phyloP scores from a whole-genome alignment of 805 yeast genomes.

The Zygotorulaspora danielsina region DNA sequence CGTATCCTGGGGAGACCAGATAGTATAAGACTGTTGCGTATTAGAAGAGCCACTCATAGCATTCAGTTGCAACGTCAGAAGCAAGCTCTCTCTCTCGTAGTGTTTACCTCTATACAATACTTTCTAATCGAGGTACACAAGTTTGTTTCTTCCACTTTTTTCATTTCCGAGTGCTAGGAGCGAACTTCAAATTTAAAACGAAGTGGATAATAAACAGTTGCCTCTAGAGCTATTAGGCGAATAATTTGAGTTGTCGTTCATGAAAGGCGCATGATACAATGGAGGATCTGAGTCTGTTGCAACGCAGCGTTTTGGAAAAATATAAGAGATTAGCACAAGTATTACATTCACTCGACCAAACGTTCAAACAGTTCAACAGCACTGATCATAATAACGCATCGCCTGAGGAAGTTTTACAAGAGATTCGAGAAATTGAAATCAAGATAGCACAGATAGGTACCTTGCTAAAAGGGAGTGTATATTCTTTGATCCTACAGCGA shows the following conservation, averaged over 20 bases:
- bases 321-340: slow-evolving; percentile 29
- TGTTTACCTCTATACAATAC: no score
- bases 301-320: slow-evolving; percentile 30
- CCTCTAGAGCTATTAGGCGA: no score
- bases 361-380: slow-evolving; percentile 25
- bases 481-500: slow-evolving; percentile 54
- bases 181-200: no score
- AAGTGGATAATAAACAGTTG: no score
- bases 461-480: slow-evolving; percentile 64
- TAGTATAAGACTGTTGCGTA: slow-evolving; percentile 61
- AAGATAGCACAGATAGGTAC: slow-evolving; percentile 64
- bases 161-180: no score
- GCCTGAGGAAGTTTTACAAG: slow-evolving; percentile 42
- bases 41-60: slow-evolving; percentile 2
- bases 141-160: no score
- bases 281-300: slow-evolving; percentile 29
- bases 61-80: no score
- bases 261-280: no score
- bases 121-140: no score
- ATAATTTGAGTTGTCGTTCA: no score
- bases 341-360: slow-evolving; percentile 28
- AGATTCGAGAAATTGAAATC: slow-evolving; percentile 56
- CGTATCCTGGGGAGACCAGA: slow-evolving; percentile 97
- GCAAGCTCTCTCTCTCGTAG: no score
- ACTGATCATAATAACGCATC: slow-evolving; percentile 15